Percentiles rank a stretch among this genome's conserved stretches.
Conservation (phyloP, 1,139 yeast species). For the Geotrichum histeridarum region DNA sequence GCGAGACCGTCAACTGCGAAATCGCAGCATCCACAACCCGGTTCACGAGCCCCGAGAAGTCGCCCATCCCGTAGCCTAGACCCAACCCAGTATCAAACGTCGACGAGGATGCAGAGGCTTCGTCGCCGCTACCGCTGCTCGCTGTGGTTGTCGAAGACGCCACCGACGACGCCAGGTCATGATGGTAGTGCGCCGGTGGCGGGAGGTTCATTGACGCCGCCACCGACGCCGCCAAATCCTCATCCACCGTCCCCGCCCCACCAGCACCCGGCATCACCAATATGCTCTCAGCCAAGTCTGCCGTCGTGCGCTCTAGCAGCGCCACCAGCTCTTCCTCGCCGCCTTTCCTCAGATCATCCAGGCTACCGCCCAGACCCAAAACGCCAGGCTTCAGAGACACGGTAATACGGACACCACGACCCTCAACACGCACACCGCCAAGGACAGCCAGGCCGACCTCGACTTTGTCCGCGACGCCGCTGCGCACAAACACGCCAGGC, state of each 20-base stretch:
- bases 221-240: constrained; percentile 1
- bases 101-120: too few relatives aligned
- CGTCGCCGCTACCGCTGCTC: neutral
- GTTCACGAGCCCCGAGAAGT: constrained; percentile 53
- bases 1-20: constrained; percentile 51
- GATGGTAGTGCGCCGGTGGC: neutral
- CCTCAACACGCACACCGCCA: constrained; percentile 64
- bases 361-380: constrained; percentile 27
- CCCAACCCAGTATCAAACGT: neutral
- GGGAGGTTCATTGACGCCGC: constrained; percentile 2
- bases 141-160: constrained; percentile 3
- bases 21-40: constrained; percentile 66
- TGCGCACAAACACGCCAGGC: constrained; percentile 62
- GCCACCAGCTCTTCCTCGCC: constrained; percentile 37
- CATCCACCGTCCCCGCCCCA: neutral
- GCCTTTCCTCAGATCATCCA: too few relatives aligned
- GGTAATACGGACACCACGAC: constrained; percentile 52
- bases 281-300: constrained; percentile 33
- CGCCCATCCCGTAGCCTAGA: constrained; percentile 34
- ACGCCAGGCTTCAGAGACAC: constrained; percentile 39
- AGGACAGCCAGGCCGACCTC: constrained; percentile 50
- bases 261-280: constrained; percentile 26
- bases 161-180: neutral
- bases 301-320: constrained; percentile 62
- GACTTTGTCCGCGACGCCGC: constrained; percentile 56